Evolutionary conservation across 768 basidiomycete species (phyloP), one percentile per base, ranked within the genome.

Genomic region (Suillus alpinus): DNA sequence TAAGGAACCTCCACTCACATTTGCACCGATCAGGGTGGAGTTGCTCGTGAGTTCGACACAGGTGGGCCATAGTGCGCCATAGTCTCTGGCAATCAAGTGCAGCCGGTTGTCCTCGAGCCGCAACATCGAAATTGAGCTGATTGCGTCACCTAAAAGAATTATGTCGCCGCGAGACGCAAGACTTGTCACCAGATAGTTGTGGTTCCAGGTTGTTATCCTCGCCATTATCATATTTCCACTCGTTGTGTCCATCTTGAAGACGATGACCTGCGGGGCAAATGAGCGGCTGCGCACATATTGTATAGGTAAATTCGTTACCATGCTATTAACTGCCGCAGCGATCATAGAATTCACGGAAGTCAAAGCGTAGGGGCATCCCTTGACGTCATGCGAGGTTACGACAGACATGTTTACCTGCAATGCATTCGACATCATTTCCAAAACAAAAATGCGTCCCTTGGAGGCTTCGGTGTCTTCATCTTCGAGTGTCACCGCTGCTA

Each of bases 141-240:
- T 82, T 8, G 87, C 86, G 68, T 97, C 95, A 39, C 91, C 91
- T n/a, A 86, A 81, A 18, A 91, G 73, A 29, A 96, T 70, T 50
- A 74, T 76, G 61, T 86, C 73, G 2, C 77, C 81, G 51, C 80
- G 81, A 3, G 83, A 75, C 0, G 82, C 84, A 23, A 97, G 73
- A 59, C 83, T 86, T 4, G 83, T 85, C 32, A 95, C 85, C 59
- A 91, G 62, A 73, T 95, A 94, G 59, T 91, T 94, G 69, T 93
- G 91, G 64, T 89, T 86, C 88, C 92, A 95, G 41, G 83, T 77
- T 0, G 83, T 71, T 7, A 84, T 65, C 34, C 77, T 76, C 6
- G 68, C 67, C 63, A 76, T 73, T 1, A 71, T 63, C 37, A 75
- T 65, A 16, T 76, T 65, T 39, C 67, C 66, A 10, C 71, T 67